Base-by-base conservation (phyloP, 352 stramenopile genomes). In the Blastocystis sp. region DNA sequence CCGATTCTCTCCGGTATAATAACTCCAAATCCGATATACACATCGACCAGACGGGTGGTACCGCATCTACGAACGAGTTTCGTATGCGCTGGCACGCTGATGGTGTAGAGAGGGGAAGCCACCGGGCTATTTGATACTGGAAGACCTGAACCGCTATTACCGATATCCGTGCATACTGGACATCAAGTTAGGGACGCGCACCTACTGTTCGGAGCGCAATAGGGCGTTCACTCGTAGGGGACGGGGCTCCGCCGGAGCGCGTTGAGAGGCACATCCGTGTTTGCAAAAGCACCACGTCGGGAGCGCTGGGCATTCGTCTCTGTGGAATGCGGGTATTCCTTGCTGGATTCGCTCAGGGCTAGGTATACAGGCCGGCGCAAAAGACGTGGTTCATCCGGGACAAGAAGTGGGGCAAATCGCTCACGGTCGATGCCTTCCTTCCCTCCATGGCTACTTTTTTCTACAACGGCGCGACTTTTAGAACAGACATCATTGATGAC, bases 121-220 rank as follows among this genome's bases (percentile, higher is more conserved):
- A 7, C 6, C 48, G 48, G 48, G 48, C 48, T 84, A 84, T 54
- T 69, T 84, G 11, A 40, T 68, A 59, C 57, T 68, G n/a, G 48
- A 66, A 52, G 57, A 84, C 66, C 48, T 84, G 42, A 84, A 84
- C n/a, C 28, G 28, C 40, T 70, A 52, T 1, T 84, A 84, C 52
- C 17, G 19, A n/a, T 69, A 68, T 48, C 74, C 57, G 19, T 84
- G 52, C 69, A 68, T 84, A 38, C 57, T 84, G 24, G 52, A 69
- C 60, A 69, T 84, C 34, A 84, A 84, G 52, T 21, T 84, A 38
- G 57, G 57, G 3, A 69, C 57, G 21, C 57, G 74, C 6, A 84
- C 74, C 7, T 84, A 84, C 28, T 84, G 74, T 68, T 34, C 21
- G 19, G 34, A 69, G 10, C n/a, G 38, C 19, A 52, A 24, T 24